Percentiles rank a stretch among this genome's conserved stretches.
phyloP scores from a whole-genome alignment of 2,329 filamentous ascomycete species.

The Penicillium sp. region DNA sequence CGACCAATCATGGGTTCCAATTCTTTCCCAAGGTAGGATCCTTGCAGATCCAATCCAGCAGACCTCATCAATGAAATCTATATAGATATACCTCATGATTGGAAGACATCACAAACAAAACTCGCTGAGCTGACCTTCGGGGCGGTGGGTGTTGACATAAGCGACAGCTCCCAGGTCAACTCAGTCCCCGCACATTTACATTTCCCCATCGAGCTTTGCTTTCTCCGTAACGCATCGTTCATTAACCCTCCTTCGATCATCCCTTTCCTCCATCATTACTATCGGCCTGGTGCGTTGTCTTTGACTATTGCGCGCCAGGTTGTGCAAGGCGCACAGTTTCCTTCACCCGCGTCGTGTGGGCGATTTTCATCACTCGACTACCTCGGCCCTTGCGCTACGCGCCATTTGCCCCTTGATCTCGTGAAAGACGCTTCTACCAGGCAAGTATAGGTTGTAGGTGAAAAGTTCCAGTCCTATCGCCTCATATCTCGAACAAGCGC shows the following conservation, averaged over 20 bases:
- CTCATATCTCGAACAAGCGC: background rate
- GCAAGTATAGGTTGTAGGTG: background rate
- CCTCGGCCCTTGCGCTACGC: background rate
- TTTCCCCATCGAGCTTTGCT: conserved; percentile 1
- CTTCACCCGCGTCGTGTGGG: conserved; percentile 17
- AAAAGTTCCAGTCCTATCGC: background rate
- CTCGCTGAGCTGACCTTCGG: background rate
- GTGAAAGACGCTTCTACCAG: background rate
- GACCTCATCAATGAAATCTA: background rate
- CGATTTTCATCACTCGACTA: conserved; percentile 13
- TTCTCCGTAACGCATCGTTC: background rate
- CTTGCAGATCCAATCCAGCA: background rate
- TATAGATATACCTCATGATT: background rate
- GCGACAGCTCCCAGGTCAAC: conserved; percentile 14
- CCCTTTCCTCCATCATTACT: background rate
- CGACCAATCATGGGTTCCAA: conserved; percentile 9
- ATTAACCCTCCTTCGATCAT: background rate
- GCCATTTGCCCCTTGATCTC: background rate
- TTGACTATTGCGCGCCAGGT: conserved; percentile 9
- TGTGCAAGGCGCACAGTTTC: conserved; percentile 13
- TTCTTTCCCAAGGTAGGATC: background rate
- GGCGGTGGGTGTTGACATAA: conserved; percentile 22
- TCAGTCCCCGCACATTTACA: conserved; percentile 15
- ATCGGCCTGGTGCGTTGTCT: conserved; percentile 7
- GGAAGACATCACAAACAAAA: background rate